Base-by-base conservation (phyloP, 345 rosid species). In the Heritiera fomes region DNA sequence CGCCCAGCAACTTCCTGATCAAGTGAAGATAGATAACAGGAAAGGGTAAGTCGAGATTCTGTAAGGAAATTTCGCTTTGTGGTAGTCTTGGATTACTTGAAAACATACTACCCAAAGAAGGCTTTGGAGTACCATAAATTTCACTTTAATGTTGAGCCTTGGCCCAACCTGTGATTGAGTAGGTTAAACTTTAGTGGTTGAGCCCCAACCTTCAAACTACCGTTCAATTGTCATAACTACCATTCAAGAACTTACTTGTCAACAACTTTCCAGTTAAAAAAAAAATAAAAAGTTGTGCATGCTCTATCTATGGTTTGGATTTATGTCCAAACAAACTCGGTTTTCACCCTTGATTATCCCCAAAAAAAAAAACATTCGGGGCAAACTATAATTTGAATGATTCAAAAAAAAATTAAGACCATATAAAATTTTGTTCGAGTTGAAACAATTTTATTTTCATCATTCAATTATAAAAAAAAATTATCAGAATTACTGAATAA, bases 1-100 rank as follows among this genome's bases (percentile, higher is more conserved):
- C n/a, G 99, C 99, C 99, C 99, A 95, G 85, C 99, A 95, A 75
- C 99, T 95, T 84, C 99, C 99, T 93, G 91, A 49, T 62, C 71
- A 76, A 68, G 8, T 52, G 8, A 8, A 80, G 8, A 41, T 2
- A 61, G 14, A 43, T 12, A 58, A 72, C 71, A 23, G 23, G 15
- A 65, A 2, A 34, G 61, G 12, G 23, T 70, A 20, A 28, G 7
- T 49, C 7, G 15, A n/a, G 14, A n/a, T 10, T 67, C 23, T 23
- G 4, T 3, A 8, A 60, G 3, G 9, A 56, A 18, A 56, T 56
- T 55, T 55, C 10, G 32, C 3, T n/a, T n/a, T 7, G 8, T 20
- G 32, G 30, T 56, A 58, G 1, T 53, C 20, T 15, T 58, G 10
- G 12, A 58, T n/a, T 20, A 8, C 13, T 18, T 23, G 63, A 59